phyloP scores from a whole-genome alignment of 2,329 filamentous ascomycete species.

The Fusarium annulatum region DNA sequence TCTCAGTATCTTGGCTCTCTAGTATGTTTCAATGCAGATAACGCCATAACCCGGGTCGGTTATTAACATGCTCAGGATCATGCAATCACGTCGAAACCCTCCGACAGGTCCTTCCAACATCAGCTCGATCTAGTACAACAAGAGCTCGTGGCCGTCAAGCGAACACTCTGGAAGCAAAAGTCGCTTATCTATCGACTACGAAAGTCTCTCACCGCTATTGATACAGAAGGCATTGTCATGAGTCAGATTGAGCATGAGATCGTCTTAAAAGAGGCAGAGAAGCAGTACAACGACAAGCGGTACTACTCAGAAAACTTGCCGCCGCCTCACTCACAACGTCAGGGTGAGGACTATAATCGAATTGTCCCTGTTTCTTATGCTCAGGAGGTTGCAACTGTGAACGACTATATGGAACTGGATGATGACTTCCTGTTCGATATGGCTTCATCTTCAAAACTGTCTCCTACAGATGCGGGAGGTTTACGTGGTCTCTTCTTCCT shows the following conservation, averaged over 20 bases:
- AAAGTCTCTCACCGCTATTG: constrained; percentile 32
- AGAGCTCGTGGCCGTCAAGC: constrained; percentile 54
- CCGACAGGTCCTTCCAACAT: constrained; percentile 56
- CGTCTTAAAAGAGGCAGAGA: constrained; percentile 12
- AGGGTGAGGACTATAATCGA: constrained; percentile 12
- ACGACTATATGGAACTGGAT: constrained; percentile 40
- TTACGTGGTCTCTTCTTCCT: constrained; percentile 53
- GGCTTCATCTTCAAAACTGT: constrained; percentile 48
- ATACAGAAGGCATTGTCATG: constrained; percentile 27
- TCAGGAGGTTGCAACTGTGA: constrained; percentile 6
- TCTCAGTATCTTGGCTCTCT: constrained; percentile 55
- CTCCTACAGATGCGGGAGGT: constrained; percentile 52
- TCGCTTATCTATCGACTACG: constrained; percentile 46
- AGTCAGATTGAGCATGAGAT: constrained; percentile 18
- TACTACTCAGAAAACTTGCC: constrained; percentile 4
- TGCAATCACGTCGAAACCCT: constrained; percentile 53
- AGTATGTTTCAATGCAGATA: constrained; percentile 43
- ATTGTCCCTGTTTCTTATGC: not conserved
- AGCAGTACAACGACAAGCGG: constrained; percentile 7
- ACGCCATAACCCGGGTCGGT: not conserved
- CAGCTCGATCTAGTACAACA: constrained; percentile 55
- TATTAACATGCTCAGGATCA: constrained; percentile 50
- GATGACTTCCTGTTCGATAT: constrained; percentile 44
- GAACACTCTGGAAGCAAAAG: constrained; percentile 50
- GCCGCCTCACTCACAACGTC: constrained; percentile 6